Percentiles rank a stretch among this genome's conserved stretches.
Conservation (phyloP, 169 alveolate genomes). For the Plasmodium chabaudi region DNA sequence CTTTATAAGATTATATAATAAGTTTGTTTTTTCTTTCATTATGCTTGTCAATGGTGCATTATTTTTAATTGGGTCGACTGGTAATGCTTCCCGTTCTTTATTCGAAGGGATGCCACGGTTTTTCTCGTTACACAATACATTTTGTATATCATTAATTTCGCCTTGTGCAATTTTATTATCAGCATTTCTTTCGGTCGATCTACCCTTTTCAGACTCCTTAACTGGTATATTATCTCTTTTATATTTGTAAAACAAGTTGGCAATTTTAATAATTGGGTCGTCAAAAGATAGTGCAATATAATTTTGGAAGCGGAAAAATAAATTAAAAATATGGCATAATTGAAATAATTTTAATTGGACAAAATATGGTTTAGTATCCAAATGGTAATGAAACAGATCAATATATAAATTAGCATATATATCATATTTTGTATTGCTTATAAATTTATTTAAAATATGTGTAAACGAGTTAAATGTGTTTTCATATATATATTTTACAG, state of each 20-base stretch:
- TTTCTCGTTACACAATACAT: not conserved
- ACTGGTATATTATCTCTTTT: not conserved
- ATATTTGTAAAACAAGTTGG: slow-evolving; percentile 19
- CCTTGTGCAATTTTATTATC: not conserved
- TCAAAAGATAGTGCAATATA: slow-evolving; percentile 38
- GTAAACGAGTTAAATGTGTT: slow-evolving; percentile 37
- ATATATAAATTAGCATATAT: slow-evolving; percentile 26
- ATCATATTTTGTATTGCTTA: slow-evolving; percentile 13
- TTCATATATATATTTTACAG: slow-evolving; percentile 36
- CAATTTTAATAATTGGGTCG: slow-evolving; percentile 53
- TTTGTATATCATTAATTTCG: not conserved
- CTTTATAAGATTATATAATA: slow-evolving; percentile 29
- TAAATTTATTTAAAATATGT: slow-evolving; percentile 7
- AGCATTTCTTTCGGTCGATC: too few species aligned
- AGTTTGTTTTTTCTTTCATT: not conserved
- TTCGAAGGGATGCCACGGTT: too few species aligned
- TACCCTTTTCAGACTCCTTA: too few species aligned
- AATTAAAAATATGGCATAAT: slow-evolving; percentile 54
- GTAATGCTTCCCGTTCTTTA: too few species aligned
- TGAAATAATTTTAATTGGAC: slow-evolving; percentile 52
- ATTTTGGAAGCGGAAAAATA: slow-evolving; percentile 60
- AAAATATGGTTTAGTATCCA: slow-evolving; percentile 10
- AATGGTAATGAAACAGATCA: slow-evolving; percentile 27
- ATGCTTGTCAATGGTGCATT: too few species aligned
- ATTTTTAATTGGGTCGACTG: too few species aligned